Evolutionary conservation across 495 filamentous ascomycete genomes (phyloP), one percentile per base, ranked within the genome.

Genomic region (Elasticomyces elasticus): DNA sequence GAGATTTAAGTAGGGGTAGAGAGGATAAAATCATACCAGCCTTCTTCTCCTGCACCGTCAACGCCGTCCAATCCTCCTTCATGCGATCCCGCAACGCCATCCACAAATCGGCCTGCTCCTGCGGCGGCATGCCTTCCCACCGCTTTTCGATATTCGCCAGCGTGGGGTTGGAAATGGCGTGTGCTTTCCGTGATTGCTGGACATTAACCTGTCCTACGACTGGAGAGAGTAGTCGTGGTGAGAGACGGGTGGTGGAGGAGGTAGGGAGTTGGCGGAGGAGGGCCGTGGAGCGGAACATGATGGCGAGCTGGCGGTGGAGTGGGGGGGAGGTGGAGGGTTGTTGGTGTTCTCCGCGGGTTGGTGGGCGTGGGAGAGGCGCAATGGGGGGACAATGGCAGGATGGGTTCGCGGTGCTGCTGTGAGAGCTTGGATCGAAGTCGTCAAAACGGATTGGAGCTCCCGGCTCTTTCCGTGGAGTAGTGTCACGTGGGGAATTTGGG

Each of bases 41-140:
- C 77, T 94, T 96, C 86, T 97, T 95, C 79, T 98, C 92, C 71
- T 88, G 82, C 59, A 90, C 37, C 26, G 92, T 98, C 79, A 98
- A 76, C 63, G 96, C 87, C 65, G 84, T 78, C 92, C 92, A 98
- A 71, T 87, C 86, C 59, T 76, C 82, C 86, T 95, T 97, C 92
- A 97, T 97, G 64, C 92, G 83, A 75, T 98, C 92, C 64, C 92
- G 77, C 68, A 98, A 76, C 63, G 84, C 76, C 92, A 98, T 98
- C 91, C 91, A 98, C 62, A 98, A 74, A 67, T 97, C 92, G 56
- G 94, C 92, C 81, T 98, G 92, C 80, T 98, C 92, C 76, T 94
- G 87, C 52, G 90, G 88, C 33, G 89, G 89, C 86, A 98, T 86
- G 52, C 69, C 78, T 76, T 98, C 92, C 92, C 92, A 98, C 73